Evolutionary conservation across 1,284 basidiomycete species (phyloP), one percentile per base, ranked within the genome.

Genomic region (Rhodotorula sp.): DNA sequence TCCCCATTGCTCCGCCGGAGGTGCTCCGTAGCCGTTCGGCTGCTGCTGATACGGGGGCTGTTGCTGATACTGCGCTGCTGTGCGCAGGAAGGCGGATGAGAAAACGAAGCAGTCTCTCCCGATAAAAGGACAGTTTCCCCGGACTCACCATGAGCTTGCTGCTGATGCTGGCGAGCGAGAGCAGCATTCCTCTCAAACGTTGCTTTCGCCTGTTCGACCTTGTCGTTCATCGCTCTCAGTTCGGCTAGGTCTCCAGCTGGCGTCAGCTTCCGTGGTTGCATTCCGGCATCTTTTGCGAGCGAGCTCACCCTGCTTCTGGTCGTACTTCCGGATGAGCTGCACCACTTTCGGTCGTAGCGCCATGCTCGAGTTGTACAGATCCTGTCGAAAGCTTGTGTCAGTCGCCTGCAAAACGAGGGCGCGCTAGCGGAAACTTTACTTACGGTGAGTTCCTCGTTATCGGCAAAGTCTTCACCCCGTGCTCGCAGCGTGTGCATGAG

Each of bases 321-420:
- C 83, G 82, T 99, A 99, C 83, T 96, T 96, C 80, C 97, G 93
- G 78, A 99, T 97, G 67, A 99, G 84, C 78, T 93, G 93, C 74
- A 96, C 93, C 74, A 99, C 97, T 85, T 93, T 94, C 4, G 93
- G 93, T 69, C 96, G 87, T 62, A 98, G 83, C 2, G 89, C 86
- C 86, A 99, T 93, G 78, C 91, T 91, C 21, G 89, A 87, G 70
- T 93, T 88, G 82, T 99, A 98, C 67, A 98, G 83, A 80, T 97
- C 94, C 89, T 93, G 76, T 21, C 1, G 12, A 20, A 7, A 23
- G 18, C 14, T 20, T 34, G 39, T n/a, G 39, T 63, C 52, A 43
- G 39, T 14, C 12, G 20, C 54, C 12, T 18, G 2, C 7, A 23
- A 4, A 26, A 23, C 7, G 10, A 7, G 23, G 3, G 23, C 18